Evolutionary conservation across 2,329 filamentous ascomycete species (phyloP).

Genomic region (Arthrobotrys sphaeroides): DNA sequence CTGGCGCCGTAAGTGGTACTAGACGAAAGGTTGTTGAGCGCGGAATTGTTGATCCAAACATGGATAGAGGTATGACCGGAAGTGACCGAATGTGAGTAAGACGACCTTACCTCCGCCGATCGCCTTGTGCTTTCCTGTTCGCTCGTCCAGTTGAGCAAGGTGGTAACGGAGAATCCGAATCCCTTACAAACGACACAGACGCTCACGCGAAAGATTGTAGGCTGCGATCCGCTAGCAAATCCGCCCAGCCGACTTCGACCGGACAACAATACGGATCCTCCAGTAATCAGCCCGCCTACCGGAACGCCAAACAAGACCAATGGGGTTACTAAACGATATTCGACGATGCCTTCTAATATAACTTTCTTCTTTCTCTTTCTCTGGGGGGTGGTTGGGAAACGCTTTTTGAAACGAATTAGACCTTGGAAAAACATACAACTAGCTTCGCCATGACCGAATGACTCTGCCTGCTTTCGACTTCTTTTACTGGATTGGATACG

Average conservation of each 20-base stretch:
- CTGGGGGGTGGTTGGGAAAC: constrained; percentile 49
- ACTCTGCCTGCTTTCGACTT: constrained; percentile 38
- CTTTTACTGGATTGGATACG: constrained; percentile 51
- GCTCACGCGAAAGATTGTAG: constrained; percentile 55
- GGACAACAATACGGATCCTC: constrained; percentile 53
- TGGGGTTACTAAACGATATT: constrained; percentile 56
- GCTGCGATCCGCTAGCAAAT: constrained; percentile 58
- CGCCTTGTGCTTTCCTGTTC: constrained; percentile 45
- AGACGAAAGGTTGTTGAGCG: constrained; percentile 58
- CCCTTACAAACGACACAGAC: constrained; percentile 38
- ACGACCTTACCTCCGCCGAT: constrained; percentile 46
- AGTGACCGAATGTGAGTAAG: constrained; percentile 58
- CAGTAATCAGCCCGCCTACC: constrained; percentile 55
- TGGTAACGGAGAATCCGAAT: constrained; percentile 49
- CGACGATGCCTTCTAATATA: constrained; percentile 33
- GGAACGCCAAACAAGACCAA: constrained; percentile 57
- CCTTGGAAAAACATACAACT: constrained; percentile 35
- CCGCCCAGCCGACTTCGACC: constrained; percentile 54
- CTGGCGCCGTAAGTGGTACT: constrained; percentile 55
- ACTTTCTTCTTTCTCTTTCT: constrained; percentile 31
- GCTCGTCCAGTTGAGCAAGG: constrained; percentile 32
- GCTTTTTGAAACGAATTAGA: constrained; percentile 48
- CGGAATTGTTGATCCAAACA: constrained; percentile 57
- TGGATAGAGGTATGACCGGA: constrained; percentile 58
- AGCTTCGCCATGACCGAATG: constrained; percentile 50